Percentiles rank a stretch among this genome's conserved stretches.
phyloP scores from a whole-genome alignment of 768 basidiomycete species.

The Serendipita sp. region DNA sequence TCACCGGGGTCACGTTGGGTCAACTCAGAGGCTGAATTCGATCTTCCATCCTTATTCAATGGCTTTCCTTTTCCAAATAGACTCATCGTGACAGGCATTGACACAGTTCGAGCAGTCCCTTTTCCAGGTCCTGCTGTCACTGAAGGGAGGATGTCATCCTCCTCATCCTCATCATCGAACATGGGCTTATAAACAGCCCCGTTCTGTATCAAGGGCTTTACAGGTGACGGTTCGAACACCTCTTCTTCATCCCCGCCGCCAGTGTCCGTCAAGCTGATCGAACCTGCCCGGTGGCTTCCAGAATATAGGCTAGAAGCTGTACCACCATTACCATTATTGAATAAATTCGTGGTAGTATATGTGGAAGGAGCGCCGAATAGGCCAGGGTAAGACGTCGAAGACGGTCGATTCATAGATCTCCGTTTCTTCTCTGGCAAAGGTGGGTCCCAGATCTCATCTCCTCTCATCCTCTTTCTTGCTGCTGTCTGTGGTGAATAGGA shows the following conservation, averaged over 20 bases:
- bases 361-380: neutral
- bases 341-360: too few species aligned
- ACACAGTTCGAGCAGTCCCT: neutral
- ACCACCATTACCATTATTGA: too few species aligned
- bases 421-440: neutral
- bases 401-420: neutral
- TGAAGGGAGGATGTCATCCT: neutral
- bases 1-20: neutral
- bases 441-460: neutral
- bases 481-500: neutral
- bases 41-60: neutral
- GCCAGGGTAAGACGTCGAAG: neutral
- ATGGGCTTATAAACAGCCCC: slow-evolving; percentile 2
- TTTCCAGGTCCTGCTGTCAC: neutral
- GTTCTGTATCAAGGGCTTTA: neutral
- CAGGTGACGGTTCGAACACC: neutral
- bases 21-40: neutral
- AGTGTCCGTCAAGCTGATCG: too few species aligned
- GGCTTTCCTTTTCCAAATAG: neutral
- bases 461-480: slow-evolving; percentile 6
- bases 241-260: neutral
- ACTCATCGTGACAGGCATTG: neutral
- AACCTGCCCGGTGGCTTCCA: too few species aligned
- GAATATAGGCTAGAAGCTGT: too few species aligned
- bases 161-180: neutral